Evolutionary conservation across 345 rosid genomes (phyloP), one percentile per base, ranked within the genome.

Genomic region (Mercurialis annua): DNA sequence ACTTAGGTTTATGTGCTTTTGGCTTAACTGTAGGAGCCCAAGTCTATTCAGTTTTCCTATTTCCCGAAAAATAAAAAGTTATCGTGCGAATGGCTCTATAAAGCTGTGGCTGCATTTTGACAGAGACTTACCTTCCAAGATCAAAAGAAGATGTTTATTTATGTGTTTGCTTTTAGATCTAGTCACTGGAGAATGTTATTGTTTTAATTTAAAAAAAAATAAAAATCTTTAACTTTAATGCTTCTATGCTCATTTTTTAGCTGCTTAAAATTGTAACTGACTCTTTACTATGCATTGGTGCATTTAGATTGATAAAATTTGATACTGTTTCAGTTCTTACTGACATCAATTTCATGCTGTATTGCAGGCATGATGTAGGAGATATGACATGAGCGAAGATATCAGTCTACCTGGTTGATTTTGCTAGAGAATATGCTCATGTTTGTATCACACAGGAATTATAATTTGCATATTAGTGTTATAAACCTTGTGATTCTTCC

Each of bases 281-380:
- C 23, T 48, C 11, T 40, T 40, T 40, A 14, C 11, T 40, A 1
- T 27, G 10, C 21, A 12, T 50, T 50, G 8, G 26, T n/a, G n/a
- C 10, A 50, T 29, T 5, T 27, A 18, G 14, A 24, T 24, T 5
- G 2, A 50, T 50, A 50, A 5, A 10, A 40, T 40, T 7, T 40
- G 44, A 4, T 20, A n/a, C 6, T n/a, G n/a, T 50, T 55, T 15
- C 15, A 10, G n/a, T 10, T 59, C 59, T 18, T 15, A 26, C 46
- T 54, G 49, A 67, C 53, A 20, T 5, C 18, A 26, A 24, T 31
- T 47, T 23, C 48, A 33, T 23, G 5, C 59, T 67, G 34, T 33
- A 10, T 38, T 59, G 47, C 65, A 68, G 65, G 50, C 21, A 44
- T 26, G 33, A 61, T 10, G 34, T n/a, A 5, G 15, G 21, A 61